Percentiles rank a stretch among this genome's conserved stretches.
phyloP scores from a whole-genome alignment of 345 rosid genomes.

The Syzygium aqueum region DNA sequence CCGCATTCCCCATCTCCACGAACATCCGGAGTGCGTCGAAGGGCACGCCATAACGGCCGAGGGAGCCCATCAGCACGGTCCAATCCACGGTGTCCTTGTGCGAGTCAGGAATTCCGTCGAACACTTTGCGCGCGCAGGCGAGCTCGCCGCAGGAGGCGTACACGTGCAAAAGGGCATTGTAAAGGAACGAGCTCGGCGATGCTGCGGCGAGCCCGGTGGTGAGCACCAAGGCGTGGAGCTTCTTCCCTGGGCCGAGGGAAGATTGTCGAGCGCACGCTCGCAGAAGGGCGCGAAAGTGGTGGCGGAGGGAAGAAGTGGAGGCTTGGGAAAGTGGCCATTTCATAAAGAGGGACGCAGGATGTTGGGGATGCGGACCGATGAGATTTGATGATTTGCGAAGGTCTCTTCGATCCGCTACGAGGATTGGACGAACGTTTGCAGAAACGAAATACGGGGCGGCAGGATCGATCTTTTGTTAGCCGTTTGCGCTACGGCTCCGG shows the following conservation, averaged over 20 bases:
- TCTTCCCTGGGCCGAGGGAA: constrained; percentile 35
- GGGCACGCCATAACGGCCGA: constrained; percentile 19
- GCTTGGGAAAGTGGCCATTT: constrained; percentile 14
- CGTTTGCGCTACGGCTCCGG: not conserved
- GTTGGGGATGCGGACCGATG: not conserved
- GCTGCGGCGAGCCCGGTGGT: constrained; percentile 27
- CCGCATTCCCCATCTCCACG: constrained; percentile 28
- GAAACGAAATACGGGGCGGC: not conserved
- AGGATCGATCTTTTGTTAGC: not conserved
- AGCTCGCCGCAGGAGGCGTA: constrained; percentile 37
- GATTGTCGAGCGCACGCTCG: constrained; percentile 33
- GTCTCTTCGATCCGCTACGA: not conserved
- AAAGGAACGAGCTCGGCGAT: constrained; percentile 33
- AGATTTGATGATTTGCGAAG: not conserved
- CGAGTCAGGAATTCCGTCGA: constrained; percentile 53
- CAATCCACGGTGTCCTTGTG: constrained; percentile 61
- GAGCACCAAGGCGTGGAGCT: constrained; percentile 51
- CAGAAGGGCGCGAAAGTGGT: constrained; percentile 43
- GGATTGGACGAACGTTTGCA: not conserved
- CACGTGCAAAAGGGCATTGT: constrained; percentile 46
- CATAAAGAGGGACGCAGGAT: constrained; percentile 9
- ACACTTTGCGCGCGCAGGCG: constrained; percentile 42
- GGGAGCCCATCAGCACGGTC: constrained; percentile 54
- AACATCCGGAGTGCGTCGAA: constrained; percentile 28
- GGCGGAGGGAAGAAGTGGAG: constrained; percentile 3